phyloP scores from a whole-genome alignment of 345 rosid genomes.

The Eucalyptus leucophloia region DNA sequence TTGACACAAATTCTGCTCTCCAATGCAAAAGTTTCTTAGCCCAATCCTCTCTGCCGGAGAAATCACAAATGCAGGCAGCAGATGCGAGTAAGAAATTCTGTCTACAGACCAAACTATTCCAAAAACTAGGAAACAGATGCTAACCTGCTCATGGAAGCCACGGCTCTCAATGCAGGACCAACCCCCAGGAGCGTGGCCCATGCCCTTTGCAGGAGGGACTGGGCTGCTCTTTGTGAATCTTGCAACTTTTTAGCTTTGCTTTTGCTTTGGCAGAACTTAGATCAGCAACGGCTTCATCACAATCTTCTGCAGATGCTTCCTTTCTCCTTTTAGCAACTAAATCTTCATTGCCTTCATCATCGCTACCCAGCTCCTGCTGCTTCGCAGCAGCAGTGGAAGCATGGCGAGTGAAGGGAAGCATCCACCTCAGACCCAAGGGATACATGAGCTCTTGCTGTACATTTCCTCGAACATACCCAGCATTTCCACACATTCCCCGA shows the following conservation, averaged over 20 bases:
- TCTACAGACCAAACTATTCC: background rate
- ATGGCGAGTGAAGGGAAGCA: constrained; percentile 16
- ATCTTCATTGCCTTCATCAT: constrained; percentile 43
- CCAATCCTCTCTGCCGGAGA: constrained; percentile 59
- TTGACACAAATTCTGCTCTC: constrained; percentile 47
- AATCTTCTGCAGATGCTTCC: constrained; percentile 68
- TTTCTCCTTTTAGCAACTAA: constrained; percentile 25
- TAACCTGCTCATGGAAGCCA: constrained; percentile 85
- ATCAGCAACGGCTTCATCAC: constrained; percentile 72
- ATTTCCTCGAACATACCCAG: constrained; percentile 3
- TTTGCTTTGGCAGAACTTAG: constrained; percentile 54
- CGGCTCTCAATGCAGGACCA: constrained; percentile 60
- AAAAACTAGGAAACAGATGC: background rate
- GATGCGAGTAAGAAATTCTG: background rate
- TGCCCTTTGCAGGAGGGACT: constrained; percentile 21
- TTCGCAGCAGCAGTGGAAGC: constrained; percentile 58
- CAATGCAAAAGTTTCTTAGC: constrained; percentile 48
- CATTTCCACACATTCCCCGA: constrained; percentile 3
- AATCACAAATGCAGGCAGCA: background rate
- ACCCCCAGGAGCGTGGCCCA: constrained; percentile 37
- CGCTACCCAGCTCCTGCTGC: constrained; percentile 34
- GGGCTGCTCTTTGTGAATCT: constrained; percentile 32
- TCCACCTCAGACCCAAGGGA: constrained; percentile 15
- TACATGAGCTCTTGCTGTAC: constrained; percentile 7
- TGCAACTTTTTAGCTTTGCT: constrained; percentile 49